Conservation (phyloP, 257 asterid genomes). For the Capsicum rhomboideum region DNA sequence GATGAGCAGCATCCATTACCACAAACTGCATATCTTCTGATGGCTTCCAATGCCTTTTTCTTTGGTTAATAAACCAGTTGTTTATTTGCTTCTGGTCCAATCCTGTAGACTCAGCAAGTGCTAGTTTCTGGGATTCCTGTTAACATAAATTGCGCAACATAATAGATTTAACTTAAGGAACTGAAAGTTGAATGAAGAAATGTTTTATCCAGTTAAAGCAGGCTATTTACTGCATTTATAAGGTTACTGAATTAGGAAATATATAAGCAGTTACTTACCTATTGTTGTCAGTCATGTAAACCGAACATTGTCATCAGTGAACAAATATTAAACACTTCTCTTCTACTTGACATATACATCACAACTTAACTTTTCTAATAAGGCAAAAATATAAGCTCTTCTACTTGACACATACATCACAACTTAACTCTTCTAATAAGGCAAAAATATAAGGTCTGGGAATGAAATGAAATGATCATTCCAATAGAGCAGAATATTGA, state of each 20-base stretch:
- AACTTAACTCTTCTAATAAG: background rate
- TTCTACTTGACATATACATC: no score
- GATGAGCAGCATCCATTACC: conserved; percentile 80
- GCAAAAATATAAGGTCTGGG: background rate
- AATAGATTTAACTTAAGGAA: no score
- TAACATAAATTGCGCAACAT: background rate
- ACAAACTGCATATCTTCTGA: conserved; percentile 94
- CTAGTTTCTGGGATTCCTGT: conserved; percentile 94
- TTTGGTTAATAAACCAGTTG: conserved; percentile 94
- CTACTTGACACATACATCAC: background rate
- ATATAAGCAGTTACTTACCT: background rate
- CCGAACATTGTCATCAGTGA: background rate
- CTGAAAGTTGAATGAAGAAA: background rate
- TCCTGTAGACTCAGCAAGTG: conserved; percentile 82
- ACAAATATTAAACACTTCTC: background rate
- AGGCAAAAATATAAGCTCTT: no score
- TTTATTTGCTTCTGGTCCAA: conserved; percentile 92
- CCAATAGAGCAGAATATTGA: background rate
- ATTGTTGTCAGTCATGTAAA: background rate
- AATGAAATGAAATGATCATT: background rate
- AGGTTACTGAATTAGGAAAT: background rate
- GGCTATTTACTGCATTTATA: background rate
- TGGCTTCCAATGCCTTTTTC: conserved; percentile 97
- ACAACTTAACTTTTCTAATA: no score
- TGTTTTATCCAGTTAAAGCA: background rate